Base-by-base conservation (phyloP, 768 basidiomycete genomes). In the Cystobasidium ongulense region DNA sequence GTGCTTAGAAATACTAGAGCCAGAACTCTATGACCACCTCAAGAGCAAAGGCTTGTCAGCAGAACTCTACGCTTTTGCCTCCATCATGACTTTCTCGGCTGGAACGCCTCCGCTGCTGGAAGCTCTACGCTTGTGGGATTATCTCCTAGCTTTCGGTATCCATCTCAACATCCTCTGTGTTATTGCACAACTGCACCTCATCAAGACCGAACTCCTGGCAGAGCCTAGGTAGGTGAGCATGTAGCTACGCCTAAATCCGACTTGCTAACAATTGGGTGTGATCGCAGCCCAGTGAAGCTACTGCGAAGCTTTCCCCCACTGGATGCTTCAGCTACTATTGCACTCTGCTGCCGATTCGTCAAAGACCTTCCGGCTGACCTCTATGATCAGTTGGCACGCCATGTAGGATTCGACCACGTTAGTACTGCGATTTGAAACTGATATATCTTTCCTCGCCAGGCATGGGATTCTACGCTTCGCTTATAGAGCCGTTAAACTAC, bases 21-120 rank as follows among this genome's bases (percentile, higher is more conserved):
- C 89, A 0, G 90, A 92, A 61, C 84, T 98, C 29, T 95, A 87
- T 80, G 83, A 84, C 17, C 85, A 93, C 81, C 83, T 99, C 41
- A 86, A 90, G 46, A 89, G 88, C 38, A 96, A 93, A 79, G 95
- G 95, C 77, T 85, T 99, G 7, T 89, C 89, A 11, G 96, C 96
- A 2, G 94, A 98, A 81, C 87, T 99, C 29, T 98, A 98, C 80
- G 96, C 95, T 1, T 99, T 99, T 80, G 92, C 96, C 54, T 96
- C 96, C 75, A 87, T 97, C 41, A 84, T 99, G 74, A 99, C 96
- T 0, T 82, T 98, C 38, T 98, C 93, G 80, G 96, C 95, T 5
- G 94, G 94, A 79, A 99, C 95, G 13, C 95, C 94, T 2, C 96
- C 96, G 0, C 84, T 99, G 11, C 90, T 93, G 79, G 90, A 98